Evolutionary conservation across 306 rosid species (phyloP).

Genomic region (Inga laurina): DNA sequence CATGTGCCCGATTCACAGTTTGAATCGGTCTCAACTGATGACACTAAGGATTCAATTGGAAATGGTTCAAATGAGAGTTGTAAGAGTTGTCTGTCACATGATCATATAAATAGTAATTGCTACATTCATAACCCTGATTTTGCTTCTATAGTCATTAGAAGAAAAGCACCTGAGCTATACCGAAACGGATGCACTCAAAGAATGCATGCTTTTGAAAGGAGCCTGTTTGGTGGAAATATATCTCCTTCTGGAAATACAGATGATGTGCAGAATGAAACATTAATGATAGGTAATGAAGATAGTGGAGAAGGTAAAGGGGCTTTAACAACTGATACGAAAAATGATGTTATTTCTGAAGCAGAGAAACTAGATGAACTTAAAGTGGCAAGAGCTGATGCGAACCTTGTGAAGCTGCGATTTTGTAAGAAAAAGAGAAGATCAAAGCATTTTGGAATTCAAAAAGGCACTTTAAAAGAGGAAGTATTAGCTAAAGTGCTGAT

Average conservation of each 20-base stretch:
- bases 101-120: slow-evolving; percentile 42
- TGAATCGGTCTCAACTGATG: slow-evolving; percentile 33
- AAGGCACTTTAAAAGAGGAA: neutral
- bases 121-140: slow-evolving; percentile 59
- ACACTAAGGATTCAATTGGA: slow-evolving; percentile 24
- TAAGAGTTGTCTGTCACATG: slow-evolving; percentile 38
- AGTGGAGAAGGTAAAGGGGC: slow-evolving; percentile 27
- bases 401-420: neutral
- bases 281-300: slow-evolving; percentile 41
- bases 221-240: slow-evolving; percentile 48
- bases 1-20: slow-evolving; percentile 37
- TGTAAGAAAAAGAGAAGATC: slow-evolving; percentile 46
- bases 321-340: slow-evolving; percentile 21
- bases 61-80: slow-evolving; percentile 43
- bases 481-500: neutral
- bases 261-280: slow-evolving; percentile 32
- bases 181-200: slow-evolving; percentile 84
- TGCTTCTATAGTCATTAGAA: slow-evolving; percentile 74
- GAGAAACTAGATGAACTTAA: slow-evolving; percentile 32
- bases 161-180: slow-evolving; percentile 68
- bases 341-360: slow-evolving; percentile 20
- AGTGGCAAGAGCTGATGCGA: slow-evolving; percentile 20
- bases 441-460: slow-evolving; percentile 1
- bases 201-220: slow-evolving; percentile 80
- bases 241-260: slow-evolving; percentile 38